Evolutionary conservation across 2,329 filamentous ascomycete species (phyloP), one percentile per base, ranked within the genome.

Genomic region (Aspergillus bombycis): DNA sequence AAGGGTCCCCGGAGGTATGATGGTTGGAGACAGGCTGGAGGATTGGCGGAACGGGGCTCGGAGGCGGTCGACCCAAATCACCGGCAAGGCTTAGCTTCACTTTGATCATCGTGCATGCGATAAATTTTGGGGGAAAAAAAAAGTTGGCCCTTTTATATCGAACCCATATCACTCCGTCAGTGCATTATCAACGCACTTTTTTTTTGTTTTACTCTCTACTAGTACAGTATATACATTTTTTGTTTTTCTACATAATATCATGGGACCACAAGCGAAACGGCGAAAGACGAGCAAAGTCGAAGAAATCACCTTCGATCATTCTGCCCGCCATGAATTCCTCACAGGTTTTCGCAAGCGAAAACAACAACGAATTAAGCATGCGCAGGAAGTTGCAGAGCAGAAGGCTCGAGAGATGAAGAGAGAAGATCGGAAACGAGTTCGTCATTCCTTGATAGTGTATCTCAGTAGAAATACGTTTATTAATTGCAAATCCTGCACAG

Each of bases 321-420:
- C 85, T 65, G 91, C 91, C 53, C 89, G 95, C 68, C 83, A 91
- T 68, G 93, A 98, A 74, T 99, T 92, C 75, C 84, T 99, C 62
- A 97, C 93, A 0, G 95, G 95, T 3, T 99, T 99, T 80, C 94
- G 94, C 83, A 99, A 98, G 84, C 90, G 95, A 78, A 98, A 97
- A 79, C 81, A 91, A 59, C 91, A 93, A 77, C 87, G 95, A 43
- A 88, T 89, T 69, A 96, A 96, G 81, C 84, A 89, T 78, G 94
- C 94, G 1, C 91, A 95, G 74, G 93, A 95, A 69, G 84, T 91
- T 70, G 92, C 92, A 4, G 89, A 87, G 53, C 90, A 92, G 78
- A 89, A 86, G 75, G 93, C 89, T 55, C 88, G 89, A 57, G 87
- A 93, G 72, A 94, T 97, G 76, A 91, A 86, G 74, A 85, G 94